These are phyloP conservation scores for Mangifera indica DNA, from an alignment of 345 rosid genomes.

Conservation along the genomic window DNA sequence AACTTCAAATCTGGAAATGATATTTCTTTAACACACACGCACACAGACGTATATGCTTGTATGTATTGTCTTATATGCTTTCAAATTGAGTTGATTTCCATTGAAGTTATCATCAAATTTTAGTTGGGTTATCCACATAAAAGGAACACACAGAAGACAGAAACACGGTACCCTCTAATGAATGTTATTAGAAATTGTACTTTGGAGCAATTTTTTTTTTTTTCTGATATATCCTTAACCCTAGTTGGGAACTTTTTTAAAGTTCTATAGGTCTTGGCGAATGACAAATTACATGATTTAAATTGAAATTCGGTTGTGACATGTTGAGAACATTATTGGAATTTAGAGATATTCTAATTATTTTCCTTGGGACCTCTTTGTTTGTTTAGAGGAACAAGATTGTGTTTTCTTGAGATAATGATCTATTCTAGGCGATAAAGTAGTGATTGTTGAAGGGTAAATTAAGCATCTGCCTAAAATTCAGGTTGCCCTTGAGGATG, in stretches of 20 bases:
- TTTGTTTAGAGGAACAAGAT: not conserved
- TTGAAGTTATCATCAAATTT: not conserved
- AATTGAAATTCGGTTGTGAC: not conserved
- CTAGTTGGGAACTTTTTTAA: too few species aligned
- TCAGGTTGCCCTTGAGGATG: slow-evolving; percentile 7
- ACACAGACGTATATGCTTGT: too few species aligned
- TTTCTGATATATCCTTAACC: too few species aligned
- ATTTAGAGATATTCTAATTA: not conserved
- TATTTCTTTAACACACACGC: not conserved
- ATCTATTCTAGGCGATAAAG: not conserved
- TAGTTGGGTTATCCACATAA: too few species aligned
- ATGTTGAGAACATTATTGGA: not conserved
- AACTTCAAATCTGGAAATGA: not conserved
- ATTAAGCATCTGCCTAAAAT: not conserved
- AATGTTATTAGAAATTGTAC: not conserved
- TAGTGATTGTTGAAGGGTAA: slow-evolving; percentile 7
- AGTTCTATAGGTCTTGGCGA: too few species aligned
- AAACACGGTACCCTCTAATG: not conserved
- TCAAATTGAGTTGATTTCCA: not conserved
- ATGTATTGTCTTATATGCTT: not conserved
- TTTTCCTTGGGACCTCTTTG: not conserved
- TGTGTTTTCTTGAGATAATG: not conserved
- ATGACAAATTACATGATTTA: too few species aligned
- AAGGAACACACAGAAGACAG: too few species aligned
- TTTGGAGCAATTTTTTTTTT: too few species aligned